phyloP scores from a whole-genome alignment of 139 green algal genomes.

The Chlamydomonas eustigma region DNA sequence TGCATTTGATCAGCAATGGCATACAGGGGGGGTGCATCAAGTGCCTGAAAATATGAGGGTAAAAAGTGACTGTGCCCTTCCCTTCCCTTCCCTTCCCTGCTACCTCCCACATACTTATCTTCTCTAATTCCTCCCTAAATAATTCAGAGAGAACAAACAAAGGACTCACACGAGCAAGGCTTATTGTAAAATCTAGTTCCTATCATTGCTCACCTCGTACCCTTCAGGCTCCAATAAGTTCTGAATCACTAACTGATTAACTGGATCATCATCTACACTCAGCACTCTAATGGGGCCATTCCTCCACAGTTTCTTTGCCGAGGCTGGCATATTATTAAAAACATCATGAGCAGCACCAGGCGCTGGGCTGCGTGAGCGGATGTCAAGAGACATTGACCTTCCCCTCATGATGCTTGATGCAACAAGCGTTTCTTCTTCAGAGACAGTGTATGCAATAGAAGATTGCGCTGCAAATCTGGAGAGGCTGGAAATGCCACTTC shows the following conservation, averaged over 20 bases:
- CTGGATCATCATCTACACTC: constrained; percentile 30
- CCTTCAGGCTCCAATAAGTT: constrained; percentile 45
- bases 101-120: not conserved
- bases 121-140: not conserved
- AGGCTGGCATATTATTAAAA: not conserved
- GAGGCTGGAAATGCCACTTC: too few species aligned
- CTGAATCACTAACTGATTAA: constrained; percentile 68
- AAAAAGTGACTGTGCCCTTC: not conserved
- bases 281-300: constrained; percentile 18
- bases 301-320: not conserved
- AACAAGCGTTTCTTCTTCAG: too few species aligned
- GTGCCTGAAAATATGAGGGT: not conserved
- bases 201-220: constrained; percentile 34
- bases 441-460: too few species aligned
- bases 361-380: not conserved
- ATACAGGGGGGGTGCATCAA: not conserved
- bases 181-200: not conserved
- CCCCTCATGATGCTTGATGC: not conserved
- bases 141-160: not conserved
- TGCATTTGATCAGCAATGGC: not conserved
- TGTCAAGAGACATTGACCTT: not conserved
- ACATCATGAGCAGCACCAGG: not conserved
- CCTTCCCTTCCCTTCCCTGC: not conserved
- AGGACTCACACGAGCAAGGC: not conserved
- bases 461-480: too few species aligned